Base-by-base conservation (phyloP, 2,329 filamentous ascomycete genomes). In the Trichoderma sp. region DNA sequence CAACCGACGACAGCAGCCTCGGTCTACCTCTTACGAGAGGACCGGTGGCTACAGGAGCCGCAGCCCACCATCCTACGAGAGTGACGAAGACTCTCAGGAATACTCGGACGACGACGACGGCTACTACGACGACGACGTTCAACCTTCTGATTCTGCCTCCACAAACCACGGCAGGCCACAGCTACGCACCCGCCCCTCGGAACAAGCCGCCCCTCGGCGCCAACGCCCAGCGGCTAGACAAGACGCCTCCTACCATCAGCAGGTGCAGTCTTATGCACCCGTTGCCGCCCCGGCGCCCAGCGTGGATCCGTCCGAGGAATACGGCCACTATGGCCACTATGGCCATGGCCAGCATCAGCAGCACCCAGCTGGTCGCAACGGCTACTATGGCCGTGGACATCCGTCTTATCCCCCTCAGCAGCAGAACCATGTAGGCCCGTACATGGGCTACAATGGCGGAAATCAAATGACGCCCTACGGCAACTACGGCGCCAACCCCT, bases 291-390 rank as follows among this genome's bases (percentile, higher is more conserved):
- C 86, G 74, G 84, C 88, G 70, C 88, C 88, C 83, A 92, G 87
- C 79, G 85, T 88, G 83, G 91, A 92, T 79, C 87, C 87, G 43
- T 85, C 85, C 23, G 89, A 93, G 28, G 89, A 92, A n/a, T 91
- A 87, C 78, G 81, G 83, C 73, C 80, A 77, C 76, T 83, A 81
- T 84, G 85, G 83, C 81, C 80, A 77, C 32, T 78, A 77, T 63
- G 73, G 15, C 26, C 74, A 72, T 50, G 63, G 67, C 64, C 74
- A 74, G 43, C 73, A 74, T 39, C 75, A 72, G 61, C 70, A 71
- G 26, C 74, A 74, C 47, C 67, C 76, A 11, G 66, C 55, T 68
- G 75, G 77, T 55, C 77, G 79, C 65, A 77, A 76, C 32, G 76
- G 74, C 47, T 82, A 78, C 53, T 75, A 75, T 30, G 73, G 70